Evolutionary conservation across 495 filamentous ascomycete genomes (phyloP), one percentile per base, ranked within the genome.

Genomic region (Penicillium salamii): DNA sequence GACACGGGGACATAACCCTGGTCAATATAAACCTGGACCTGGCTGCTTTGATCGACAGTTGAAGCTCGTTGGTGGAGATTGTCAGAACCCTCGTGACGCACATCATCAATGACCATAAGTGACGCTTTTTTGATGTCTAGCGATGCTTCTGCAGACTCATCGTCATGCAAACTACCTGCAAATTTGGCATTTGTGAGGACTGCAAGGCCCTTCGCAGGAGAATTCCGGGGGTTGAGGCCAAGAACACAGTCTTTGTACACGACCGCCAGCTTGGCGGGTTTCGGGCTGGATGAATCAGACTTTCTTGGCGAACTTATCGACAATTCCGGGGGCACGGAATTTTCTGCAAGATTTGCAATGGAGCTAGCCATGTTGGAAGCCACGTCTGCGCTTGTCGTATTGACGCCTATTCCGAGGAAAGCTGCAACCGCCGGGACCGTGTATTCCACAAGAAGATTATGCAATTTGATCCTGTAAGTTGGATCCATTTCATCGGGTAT

Each of bases 401-500:
- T 77, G n/a, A 83, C 81, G 7, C 75, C 70, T 1, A 91, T 70
- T 3, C 81, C 85, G 29, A 95, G 76, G 12, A 95, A 71, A 35
- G 87, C 87, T 73, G 93, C 87, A 4, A 96, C 59, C 6, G 86
- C 88, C 3, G 88, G 77, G 9, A 97, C 83, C 7, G 83, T 83
- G 65, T 99, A 97, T 53, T 99, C 95, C 15, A 88, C 58, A 43
- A 83, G 84, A 11, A 96, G 44, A 52, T 91, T 88, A 65, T 85
- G 84, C 21, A 97, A 64, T 62, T 95, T 95, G 50, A 97, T 59
- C 63, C 91, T 95, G 45, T 96, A 70, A 11, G 89, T 84, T 0
- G 95, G 91, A 47, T 97, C 91, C 70, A 95, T 88, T 57, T 97
- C 95, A 63, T 97, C 91, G 0, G 88, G 88, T 43, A 99, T 85